phyloP scores from a whole-genome alignment of 164 flowering plant genomes.

The Annona cherimola region DNA sequence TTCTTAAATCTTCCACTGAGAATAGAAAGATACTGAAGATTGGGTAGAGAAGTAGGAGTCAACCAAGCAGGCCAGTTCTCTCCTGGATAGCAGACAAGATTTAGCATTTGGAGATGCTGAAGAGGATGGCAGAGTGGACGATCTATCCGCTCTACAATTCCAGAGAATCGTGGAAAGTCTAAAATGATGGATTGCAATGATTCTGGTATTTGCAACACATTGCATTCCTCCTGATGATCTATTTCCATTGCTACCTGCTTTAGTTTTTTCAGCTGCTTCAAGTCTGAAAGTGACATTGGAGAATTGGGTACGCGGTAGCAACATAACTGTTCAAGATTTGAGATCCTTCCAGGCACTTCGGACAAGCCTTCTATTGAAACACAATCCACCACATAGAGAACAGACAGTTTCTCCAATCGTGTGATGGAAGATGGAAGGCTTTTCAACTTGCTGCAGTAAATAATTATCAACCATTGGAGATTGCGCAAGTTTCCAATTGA shows the following conservation, averaged over 20 bases:
- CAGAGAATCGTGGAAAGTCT: background rate
- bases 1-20: background rate
- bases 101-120: background rate
- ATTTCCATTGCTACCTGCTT: background rate
- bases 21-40: background rate
- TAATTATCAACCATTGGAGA: background rate
- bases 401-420: background rate
- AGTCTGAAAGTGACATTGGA: background rate
- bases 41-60: slow-evolving; percentile 1
- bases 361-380: background rate
- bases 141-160: background rate
- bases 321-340: background rate
- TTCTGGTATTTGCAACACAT: background rate
- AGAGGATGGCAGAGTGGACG: background rate
- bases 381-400: background rate
- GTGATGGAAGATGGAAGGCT: background rate
- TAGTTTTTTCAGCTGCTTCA: background rate
- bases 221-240: background rate
- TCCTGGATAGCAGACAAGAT: background rate
- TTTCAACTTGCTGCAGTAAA: background rate
- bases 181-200: background rate
- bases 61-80: background rate
- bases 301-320: background rate
- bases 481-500: slow-evolving; percentile 1
- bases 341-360: background rate